phyloP scores from a whole-genome alignment of 192 early-diverging fungal species.

The Backusella luteola region DNA sequence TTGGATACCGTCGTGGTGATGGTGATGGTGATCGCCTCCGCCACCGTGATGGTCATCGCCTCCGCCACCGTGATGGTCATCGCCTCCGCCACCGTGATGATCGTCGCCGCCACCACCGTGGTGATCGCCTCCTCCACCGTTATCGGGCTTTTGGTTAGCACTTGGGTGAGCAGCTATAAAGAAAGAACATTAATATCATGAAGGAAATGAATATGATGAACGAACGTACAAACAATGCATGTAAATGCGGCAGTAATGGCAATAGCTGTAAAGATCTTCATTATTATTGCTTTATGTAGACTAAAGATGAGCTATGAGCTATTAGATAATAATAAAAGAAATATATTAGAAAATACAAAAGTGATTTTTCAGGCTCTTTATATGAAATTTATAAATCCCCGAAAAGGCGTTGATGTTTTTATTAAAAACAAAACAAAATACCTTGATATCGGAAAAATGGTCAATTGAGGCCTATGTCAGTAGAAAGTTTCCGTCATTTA shows the following conservation, averaged over 20 bases:
- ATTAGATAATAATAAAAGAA: not conserved
- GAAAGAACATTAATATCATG: not conserved
- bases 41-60: not conserved
- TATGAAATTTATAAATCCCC: not conserved
- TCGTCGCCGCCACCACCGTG: not conserved
- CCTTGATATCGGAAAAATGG: not conserved
- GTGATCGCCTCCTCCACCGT: not conserved
- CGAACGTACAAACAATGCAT: not conserved
- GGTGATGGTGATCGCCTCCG: not conserved
- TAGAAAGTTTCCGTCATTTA: not conserved
- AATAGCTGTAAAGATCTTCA: conserved; percentile 1
- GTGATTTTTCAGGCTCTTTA: not conserved
- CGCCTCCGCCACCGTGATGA: not conserved
- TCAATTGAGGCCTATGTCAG: not conserved
- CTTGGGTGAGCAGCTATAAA: not conserved
- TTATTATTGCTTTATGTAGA: not conserved
- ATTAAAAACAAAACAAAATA: not conserved
- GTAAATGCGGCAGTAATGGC: conserved; percentile 11
- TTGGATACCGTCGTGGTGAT: not conserved
- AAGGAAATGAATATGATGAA: not conserved
- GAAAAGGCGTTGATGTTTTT: not conserved
- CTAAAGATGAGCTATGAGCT: not conserved
- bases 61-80: not conserved
- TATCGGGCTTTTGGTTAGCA: not conserved
- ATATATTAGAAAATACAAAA: not conserved